Evolutionary conservation across 2,329 filamentous ascomycete species (phyloP).

Genomic region (Huntiella abstrusa): DNA sequence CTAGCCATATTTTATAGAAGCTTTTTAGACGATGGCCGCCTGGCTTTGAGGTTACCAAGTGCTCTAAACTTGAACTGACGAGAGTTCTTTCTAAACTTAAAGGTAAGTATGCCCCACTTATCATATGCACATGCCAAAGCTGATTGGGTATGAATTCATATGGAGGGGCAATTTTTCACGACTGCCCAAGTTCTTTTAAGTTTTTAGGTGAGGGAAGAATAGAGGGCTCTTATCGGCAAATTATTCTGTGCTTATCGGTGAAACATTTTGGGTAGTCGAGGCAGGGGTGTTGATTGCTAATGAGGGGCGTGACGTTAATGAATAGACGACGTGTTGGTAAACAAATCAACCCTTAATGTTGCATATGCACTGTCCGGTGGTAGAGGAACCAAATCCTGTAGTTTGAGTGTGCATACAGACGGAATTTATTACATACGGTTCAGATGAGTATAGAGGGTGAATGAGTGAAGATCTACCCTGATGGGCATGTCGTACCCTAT

Average conservation of each 20-base stretch:
- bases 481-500: too few species aligned
- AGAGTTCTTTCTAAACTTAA: not conserved
- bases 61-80: not conserved
- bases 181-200: not conserved
- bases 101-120: not conserved
- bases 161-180: not conserved
- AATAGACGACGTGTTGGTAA: too few species aligned
- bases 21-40: not conserved
- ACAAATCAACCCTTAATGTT: too few species aligned
- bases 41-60: slow-evolving; percentile 24
- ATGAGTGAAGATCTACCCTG: too few species aligned
- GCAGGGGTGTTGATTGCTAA: too few species aligned
- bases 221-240: slow-evolving; percentile 1
- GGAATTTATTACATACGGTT: too few species aligned
- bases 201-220: not conserved
- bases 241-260: not conserved
- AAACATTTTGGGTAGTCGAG: too few species aligned
- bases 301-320: too few species aligned
- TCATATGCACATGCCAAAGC: not conserved
- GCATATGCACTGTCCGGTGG: too few species aligned
- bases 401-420: too few species aligned
- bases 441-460: too few species aligned
- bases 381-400: too few species aligned
- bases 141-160: slow-evolving; percentile 1
- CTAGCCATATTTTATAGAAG: not conserved